Evolutionary conservation across 73 alveolate species (phyloP).

Genomic region (Paramecium biaurelia): DNA sequence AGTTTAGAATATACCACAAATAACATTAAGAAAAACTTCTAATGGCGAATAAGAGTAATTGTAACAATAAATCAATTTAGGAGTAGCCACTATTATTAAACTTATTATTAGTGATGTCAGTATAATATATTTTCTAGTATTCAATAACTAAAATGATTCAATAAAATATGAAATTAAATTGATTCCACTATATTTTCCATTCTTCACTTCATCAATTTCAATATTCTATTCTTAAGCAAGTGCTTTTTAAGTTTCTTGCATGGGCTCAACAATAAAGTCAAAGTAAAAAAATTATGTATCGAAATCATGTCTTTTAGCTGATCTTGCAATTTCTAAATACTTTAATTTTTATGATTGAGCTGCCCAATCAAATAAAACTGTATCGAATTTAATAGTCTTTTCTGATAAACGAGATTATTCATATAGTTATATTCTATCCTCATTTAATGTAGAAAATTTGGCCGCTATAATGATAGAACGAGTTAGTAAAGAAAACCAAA

Average conservation of each 20-base stretch:
- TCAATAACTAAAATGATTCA: background rate
- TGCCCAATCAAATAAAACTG: constrained; percentile 41
- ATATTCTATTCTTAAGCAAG: background rate
- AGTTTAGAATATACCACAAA: background rate
- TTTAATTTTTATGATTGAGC: background rate
- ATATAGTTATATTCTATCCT: background rate
- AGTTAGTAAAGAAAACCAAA: constrained; percentile 5
- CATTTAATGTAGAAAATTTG: background rate
- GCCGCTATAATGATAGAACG: background rate
- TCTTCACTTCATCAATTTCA: background rate
- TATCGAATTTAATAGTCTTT: background rate
- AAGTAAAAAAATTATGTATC: background rate
- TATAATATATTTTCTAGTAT: background rate
- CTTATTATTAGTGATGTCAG: background rate
- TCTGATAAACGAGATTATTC: background rate
- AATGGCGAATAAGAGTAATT: background rate
- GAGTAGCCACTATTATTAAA: background rate
- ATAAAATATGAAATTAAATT: background rate
- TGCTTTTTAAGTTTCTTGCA: background rate
- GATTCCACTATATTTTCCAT: background rate
- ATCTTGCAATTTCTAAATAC: background rate
- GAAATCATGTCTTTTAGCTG: constrained; percentile 21
- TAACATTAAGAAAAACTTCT: background rate
- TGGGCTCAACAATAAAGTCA: background rate
- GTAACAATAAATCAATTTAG: background rate